Evolutionary conservation across 2,329 filamentous ascomycete species (phyloP).

Genomic region (Onygenales sp.): DNA sequence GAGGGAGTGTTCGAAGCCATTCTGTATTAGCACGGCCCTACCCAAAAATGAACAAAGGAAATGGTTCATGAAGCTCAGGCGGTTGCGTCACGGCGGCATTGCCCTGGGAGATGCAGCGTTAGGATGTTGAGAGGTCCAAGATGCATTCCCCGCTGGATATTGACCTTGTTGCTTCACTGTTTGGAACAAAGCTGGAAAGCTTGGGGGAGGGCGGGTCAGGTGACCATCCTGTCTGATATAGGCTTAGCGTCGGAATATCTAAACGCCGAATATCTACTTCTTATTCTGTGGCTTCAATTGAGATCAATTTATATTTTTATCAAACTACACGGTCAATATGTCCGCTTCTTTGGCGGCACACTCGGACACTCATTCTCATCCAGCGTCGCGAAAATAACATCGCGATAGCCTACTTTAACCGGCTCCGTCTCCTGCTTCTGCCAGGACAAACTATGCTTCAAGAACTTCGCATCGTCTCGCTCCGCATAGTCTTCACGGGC

Average conservation of each 20-base stretch:
- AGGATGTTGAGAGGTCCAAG: neutral
- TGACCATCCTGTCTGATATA: too few species aligned
- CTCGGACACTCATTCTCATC: conserved; percentile 34
- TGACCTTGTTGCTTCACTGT: neutral
- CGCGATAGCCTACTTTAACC: conserved; percentile 32
- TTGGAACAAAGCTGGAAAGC: too few species aligned
- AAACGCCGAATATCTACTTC: too few species aligned
- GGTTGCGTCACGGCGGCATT: conserved; percentile 2
- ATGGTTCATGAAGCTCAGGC: conserved; percentile 1
- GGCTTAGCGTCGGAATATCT: too few species aligned
- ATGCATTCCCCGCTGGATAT: neutral
- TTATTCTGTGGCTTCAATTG: too few species aligned
- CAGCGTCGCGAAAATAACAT: conserved; percentile 32
- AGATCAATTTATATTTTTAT: neutral
- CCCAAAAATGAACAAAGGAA: conserved; percentile 5
- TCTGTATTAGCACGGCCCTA: conserved; percentile 8
- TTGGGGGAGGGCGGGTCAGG: too few species aligned
- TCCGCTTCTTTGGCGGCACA: conserved; percentile 27
- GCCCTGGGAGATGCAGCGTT: neutral
- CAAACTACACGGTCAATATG: conserved; percentile 18
- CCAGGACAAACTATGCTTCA: conserved; percentile 41
- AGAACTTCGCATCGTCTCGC: conserved; percentile 55
- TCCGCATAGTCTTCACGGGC: conserved; percentile 82
- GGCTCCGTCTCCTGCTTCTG: conserved; percentile 30
- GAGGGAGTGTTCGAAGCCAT: conserved; percentile 6